A percentile compares a stretch with the other conserved stretches of the same genome.
These are phyloP conservation scores for Nemania sp. DNA, from an alignment of 2,329 filamentous ascomycete species.

Conservation along the genomic window DNA sequence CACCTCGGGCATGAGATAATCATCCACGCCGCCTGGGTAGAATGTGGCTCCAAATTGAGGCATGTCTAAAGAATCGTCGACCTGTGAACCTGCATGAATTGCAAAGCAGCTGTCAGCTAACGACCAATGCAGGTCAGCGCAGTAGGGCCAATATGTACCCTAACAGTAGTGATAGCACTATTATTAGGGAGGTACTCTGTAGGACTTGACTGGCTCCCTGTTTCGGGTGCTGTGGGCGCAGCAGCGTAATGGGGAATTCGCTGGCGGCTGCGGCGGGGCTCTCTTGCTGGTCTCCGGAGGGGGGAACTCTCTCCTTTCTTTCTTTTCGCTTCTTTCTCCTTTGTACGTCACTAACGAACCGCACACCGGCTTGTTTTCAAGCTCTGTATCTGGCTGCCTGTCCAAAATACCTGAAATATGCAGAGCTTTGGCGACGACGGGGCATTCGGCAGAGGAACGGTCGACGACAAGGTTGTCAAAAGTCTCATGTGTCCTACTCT, in stretches of 20 bases:
- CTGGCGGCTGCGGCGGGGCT: background rate
- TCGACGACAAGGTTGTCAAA: slow-evolving; percentile 8
- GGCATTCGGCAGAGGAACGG: background rate
- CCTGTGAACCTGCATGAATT: slow-evolving; percentile 38
- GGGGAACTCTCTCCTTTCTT: background rate
- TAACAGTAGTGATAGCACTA: background rate
- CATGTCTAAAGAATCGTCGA: slow-evolving; percentile 46
- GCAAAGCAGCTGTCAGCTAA: slow-evolving; percentile 36
- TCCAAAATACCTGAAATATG: background rate
- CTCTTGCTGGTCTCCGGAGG: background rate
- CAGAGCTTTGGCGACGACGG: background rate
- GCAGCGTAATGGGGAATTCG: background rate
- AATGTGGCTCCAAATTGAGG: slow-evolving; percentile 59
- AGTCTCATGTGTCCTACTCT: slow-evolving; percentile 4
- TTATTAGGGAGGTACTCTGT: slow-evolving; percentile 5
- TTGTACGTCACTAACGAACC: background rate
- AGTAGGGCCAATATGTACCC: background rate
- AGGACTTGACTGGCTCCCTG: slow-evolving; percentile 17
- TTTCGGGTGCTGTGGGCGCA: slow-evolving; percentile 11
- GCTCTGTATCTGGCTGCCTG: background rate
- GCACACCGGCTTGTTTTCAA: background rate
- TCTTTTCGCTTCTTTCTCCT: background rate
- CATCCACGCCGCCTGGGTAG: slow-evolving; percentile 60
- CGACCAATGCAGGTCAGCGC: slow-evolving; percentile 26
- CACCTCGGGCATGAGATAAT: slow-evolving; percentile 65